A percentile compares a stretch with the other conserved stretches of the same genome.
Evolutionary conservation across 352 stramenopile genomes (phyloP).

Genomic region (Globisporangium polare): DNA sequence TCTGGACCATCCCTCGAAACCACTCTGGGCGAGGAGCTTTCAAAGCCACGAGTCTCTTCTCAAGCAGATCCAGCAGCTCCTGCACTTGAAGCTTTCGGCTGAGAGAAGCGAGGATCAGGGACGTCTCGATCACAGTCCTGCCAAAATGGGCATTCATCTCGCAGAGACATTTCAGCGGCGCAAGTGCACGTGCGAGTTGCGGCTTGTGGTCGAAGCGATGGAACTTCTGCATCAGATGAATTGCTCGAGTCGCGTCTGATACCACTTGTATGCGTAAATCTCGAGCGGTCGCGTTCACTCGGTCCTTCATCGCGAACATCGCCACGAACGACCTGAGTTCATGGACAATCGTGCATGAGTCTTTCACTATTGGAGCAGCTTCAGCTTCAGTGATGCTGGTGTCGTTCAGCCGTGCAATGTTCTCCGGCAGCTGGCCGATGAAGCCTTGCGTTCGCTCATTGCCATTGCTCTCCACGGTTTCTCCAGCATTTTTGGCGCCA

Average conservation of each 20-base stretch:
- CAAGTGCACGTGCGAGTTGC: constrained; percentile 2
- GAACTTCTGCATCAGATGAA: constrained; percentile 30
- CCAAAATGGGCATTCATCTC: constrained; percentile 12
- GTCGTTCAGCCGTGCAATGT: neutral
- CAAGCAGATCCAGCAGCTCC: constrained; percentile 22
- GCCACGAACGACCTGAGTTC: neutral
- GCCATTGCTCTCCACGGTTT: no score
- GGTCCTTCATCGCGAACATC: constrained; percentile 1
- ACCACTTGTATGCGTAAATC: constrained; percentile 1
- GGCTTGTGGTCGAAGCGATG: constrained; percentile 20
- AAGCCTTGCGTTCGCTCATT: neutral
- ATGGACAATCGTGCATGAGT: neutral
- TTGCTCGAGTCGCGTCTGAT: constrained; percentile 4
- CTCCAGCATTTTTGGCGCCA: constrained; percentile 8
- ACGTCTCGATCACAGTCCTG: constrained; percentile 19
- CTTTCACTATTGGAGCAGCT: neutral
- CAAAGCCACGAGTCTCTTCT: constrained; percentile 21
- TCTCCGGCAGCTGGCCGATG: neutral
- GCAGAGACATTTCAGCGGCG: constrained; percentile 14
- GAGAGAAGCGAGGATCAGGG: constrained; percentile 14
- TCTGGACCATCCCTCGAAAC: neutral
- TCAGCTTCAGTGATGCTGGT: neutral
- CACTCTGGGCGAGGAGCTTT: neutral
- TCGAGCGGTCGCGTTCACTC: constrained; percentile 2
- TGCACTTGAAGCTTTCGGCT: constrained; percentile 14